Evolutionary conservation across 2,329 filamentous ascomycete genomes (phyloP).

Genomic region (Onygenales sp.): DNA sequence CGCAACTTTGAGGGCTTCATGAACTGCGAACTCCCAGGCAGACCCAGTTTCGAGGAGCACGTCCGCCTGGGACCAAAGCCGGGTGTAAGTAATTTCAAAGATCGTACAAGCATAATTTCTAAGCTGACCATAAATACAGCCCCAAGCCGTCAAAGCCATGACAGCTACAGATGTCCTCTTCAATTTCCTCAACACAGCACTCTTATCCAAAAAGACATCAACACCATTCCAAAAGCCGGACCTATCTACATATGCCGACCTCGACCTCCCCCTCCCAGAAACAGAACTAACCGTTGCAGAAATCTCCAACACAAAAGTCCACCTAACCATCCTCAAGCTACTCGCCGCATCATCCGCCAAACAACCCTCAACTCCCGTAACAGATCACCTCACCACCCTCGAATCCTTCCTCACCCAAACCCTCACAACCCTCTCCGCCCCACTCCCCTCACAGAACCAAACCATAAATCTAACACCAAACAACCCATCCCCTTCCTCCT

Average conservation of each 20-base stretch:
- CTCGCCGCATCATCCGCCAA: conserved; percentile 10
- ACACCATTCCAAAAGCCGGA: background rate
- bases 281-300: conserved; percentile 27
- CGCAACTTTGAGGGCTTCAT: conserved; percentile 31
- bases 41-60: conserved; percentile 27
- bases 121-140: conserved; percentile 20
- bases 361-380: background rate
- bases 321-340: conserved; percentile 24
- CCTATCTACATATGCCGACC: background rate
- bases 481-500: conserved; percentile 14
- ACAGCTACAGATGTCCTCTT: conserved; percentile 28
- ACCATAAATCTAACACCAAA: conserved; percentile 6
- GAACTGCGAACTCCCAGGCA: conserved; percentile 28
- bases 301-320: conserved; percentile 24
- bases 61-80: conserved; percentile 30
- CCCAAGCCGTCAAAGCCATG: conserved; percentile 25
- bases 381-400: conserved; percentile 3
- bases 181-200: conserved; percentile 19
- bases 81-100: conserved; percentile 18
- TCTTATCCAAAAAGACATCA: background rate
- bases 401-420: conserved; percentile 10
- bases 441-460: background rate
- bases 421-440: conserved; percentile 1
- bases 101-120: background rate
- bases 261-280: conserved; percentile 12